phyloP scores from a whole-genome alignment of 768 basidiomycete species.

The Hygrocybe punicea region DNA sequence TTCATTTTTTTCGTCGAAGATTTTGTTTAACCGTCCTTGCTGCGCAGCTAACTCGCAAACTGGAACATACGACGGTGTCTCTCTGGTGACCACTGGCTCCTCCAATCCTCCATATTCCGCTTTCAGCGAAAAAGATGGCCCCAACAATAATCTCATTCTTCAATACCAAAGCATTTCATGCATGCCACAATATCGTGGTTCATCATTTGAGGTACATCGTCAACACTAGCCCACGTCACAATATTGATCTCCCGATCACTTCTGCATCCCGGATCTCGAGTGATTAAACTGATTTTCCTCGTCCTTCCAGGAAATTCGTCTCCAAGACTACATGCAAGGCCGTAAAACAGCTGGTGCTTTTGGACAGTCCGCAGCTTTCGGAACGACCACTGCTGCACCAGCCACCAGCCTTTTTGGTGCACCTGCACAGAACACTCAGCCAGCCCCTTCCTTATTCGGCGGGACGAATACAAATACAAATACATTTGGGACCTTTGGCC shows the following conservation, averaged over 20 bases:
- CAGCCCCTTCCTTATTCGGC: conserved; percentile 39
- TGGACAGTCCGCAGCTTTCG: conserved; percentile 50
- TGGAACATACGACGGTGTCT: conserved; percentile 34
- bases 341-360: conserved; percentile 71
- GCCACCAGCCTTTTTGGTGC: conserved; percentile 47
- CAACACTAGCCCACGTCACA: no score
- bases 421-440: conserved; percentile 31
- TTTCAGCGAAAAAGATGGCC: conserved; percentile 62
- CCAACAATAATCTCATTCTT: conserved; percentile 42
- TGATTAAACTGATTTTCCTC: conserved; percentile 14
- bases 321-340: conserved; percentile 72
- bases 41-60: conserved; percentile 26
- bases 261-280: not conserved
- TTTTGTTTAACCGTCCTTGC: not conserved
- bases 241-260: no score
- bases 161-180: conserved; percentile 82
- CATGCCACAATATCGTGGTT: conserved; percentile 73
- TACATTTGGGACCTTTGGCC: conserved; percentile 54
- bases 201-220: conserved; percentile 73
- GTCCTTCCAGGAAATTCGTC: conserved; percentile 57
- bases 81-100: conserved; percentile 67
- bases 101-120: conserved; percentile 59
- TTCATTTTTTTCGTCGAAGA: not conserved
- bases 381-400: conserved; percentile 41
- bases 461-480: conserved; percentile 32